These are phyloP conservation scores for Euphorbia tirucalli DNA, from an alignment of 345 rosid species.

Conservation along the genomic window DNA sequence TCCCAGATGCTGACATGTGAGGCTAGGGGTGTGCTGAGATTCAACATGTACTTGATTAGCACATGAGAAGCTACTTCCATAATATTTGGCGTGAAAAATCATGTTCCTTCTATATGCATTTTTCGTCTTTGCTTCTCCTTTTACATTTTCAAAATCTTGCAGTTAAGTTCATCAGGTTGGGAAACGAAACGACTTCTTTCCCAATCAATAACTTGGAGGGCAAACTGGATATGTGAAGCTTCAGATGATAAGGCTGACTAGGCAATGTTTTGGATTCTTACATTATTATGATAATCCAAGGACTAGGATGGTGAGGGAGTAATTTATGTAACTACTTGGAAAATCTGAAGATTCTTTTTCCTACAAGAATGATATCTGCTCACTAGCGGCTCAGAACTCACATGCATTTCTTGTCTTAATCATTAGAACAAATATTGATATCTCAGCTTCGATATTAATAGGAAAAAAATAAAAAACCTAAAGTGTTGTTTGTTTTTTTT, in stretches of 20 bases:
- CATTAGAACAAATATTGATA: background rate
- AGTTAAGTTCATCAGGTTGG: conserved; percentile 78
- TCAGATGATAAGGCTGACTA: conserved; percentile 53
- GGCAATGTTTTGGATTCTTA: conserved; percentile 12
- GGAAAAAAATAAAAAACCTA: background rate
- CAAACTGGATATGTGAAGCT: conserved; percentile 52
- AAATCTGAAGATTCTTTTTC: background rate
- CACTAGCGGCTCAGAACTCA: background rate
- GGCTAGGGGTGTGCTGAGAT: background rate
- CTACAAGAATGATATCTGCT: background rate
- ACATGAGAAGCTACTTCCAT: background rate
- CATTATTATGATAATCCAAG: background rate
- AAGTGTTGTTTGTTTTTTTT: background rate
- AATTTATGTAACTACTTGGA: background rate
- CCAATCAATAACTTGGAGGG: conserved; percentile 73
- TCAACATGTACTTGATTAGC: too few relatives aligned
- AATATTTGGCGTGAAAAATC: background rate
- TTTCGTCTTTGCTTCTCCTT: background rate
- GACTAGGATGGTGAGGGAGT: background rate
- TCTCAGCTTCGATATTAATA: background rate
- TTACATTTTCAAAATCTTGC: conserved; percentile 23
- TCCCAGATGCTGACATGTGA: background rate
- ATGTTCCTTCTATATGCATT: background rate
- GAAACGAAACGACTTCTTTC: conserved; percentile 77
- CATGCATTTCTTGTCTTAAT: background rate